Base-by-base conservation (phyloP, 2,329 filamentous ascomycete species). In the Colletotrichum karsti region DNA sequence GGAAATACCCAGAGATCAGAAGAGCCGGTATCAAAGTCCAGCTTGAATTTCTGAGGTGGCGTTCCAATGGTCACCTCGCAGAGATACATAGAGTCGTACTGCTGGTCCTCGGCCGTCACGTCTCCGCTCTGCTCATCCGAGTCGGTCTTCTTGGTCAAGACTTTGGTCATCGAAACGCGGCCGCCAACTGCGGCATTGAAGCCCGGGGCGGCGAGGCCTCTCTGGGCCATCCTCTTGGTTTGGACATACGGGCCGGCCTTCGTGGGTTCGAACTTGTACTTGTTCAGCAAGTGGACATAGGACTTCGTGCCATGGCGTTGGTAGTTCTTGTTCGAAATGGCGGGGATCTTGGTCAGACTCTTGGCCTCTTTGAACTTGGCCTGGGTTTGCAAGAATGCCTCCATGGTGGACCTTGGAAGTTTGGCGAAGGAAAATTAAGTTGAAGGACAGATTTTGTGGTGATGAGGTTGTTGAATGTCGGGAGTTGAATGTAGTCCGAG, bases 11-110 rank as follows among this genome's bases (percentile, higher is more conserved):
- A 94, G 81, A 93, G 84, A 77, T 93, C 92, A 12, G 91, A 87
- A 2, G 91, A 93, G 61, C 92, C 92, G 15, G 91, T 92, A 78
- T 94, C 92, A 74, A 94, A 92, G 76, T 93, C 88, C 75, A 94
- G 80, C 74, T 90, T 88, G 64, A 94, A 74, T 4, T 84, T 86
- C 78, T 93, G 91, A 4, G 79, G 76, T 3, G 82, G 82, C 3
- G 80, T 81, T 6, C 82, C 82, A 15, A 84, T 80, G 18, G 77
- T 72, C 7, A 83, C 78, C 5, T 79, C 78, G 3, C 77, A 77
- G 55, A 82, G 67, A 69, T 79, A 83, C 72, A 81, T 79, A 20
- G 70, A 58, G n/a, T 82, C 80, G 60, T 92, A 91, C 77, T 93
- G 88, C 60, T 88, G 83, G 74, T 68, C 65, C 20, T 68, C 65